These are phyloP conservation scores for Aphanocladium album DNA, from an alignment of 2,329 filamentous ascomycete genomes.

Conservation along the genomic window DNA sequence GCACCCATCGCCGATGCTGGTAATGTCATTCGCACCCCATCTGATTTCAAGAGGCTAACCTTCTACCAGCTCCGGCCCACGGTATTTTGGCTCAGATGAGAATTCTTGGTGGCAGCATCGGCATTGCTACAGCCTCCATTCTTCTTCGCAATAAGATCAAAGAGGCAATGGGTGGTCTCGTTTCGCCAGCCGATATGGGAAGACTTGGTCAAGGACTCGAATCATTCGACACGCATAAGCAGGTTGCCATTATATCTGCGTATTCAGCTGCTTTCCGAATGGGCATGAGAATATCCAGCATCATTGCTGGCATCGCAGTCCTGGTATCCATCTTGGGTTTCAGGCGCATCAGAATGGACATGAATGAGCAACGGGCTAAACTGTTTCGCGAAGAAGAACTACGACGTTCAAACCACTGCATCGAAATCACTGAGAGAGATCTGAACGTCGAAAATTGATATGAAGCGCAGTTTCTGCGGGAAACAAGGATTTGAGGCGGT, in stretches of 20 bases:
- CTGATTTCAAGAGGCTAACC: background rate
- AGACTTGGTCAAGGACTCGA: slow-evolving; percentile 19
- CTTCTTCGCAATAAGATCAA: slow-evolving; percentile 33
- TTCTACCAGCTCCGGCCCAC: slow-evolving; percentile 42
- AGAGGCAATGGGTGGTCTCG: slow-evolving; percentile 23
- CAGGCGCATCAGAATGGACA: slow-evolving; percentile 26
- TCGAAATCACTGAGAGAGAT: background rate
- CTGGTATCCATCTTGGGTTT: slow-evolving; percentile 37
- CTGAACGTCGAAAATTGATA: too few relatives aligned
- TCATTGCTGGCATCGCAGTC: slow-evolving; percentile 35
- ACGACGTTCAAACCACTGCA: background rate
- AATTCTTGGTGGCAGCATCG: slow-evolving; percentile 49
- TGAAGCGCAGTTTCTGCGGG: too few relatives aligned
- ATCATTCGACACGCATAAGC: slow-evolving; percentile 24
- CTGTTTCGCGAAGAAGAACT: slow-evolving; percentile 4
- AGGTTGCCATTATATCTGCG: slow-evolving; percentile 28
- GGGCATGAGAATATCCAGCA: slow-evolving; percentile 43
- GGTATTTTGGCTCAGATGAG: slow-evolving; percentile 48
- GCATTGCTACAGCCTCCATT: slow-evolving; percentile 48
- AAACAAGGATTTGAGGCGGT: too few relatives aligned
- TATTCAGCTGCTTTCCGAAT: slow-evolving; percentile 41
- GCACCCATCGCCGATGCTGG: slow-evolving; percentile 41
- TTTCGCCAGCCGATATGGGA: slow-evolving; percentile 25
- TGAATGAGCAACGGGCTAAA: slow-evolving; percentile 21
- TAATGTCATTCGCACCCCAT: slow-evolving; percentile 22